Percentiles rank a stretch among this genome's conserved stretches.
These are phyloP conservation scores for Angophora floribunda DNA, from an alignment of 345 rosid species.

Conservation along the genomic window DNA sequence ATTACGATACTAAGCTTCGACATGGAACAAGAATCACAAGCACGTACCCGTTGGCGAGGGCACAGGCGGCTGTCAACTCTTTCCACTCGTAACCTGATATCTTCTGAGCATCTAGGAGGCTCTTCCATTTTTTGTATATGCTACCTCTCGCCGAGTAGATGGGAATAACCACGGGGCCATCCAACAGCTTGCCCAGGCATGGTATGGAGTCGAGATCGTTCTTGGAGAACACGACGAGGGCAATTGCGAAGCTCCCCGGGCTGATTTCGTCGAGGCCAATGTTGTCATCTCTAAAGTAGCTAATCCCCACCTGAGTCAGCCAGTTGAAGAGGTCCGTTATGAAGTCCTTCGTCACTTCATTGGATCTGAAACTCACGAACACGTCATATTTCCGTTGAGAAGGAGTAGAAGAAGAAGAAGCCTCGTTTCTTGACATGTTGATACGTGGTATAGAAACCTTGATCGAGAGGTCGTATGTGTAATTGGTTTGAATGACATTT, in stretches of 20 bases:
- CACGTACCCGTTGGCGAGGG: background rate
- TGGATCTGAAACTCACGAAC: background rate
- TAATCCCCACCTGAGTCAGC: too few species aligned
- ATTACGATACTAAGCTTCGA: background rate
- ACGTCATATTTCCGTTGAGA: background rate
- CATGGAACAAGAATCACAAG: too few species aligned
- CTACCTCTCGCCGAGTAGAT: too few species aligned
- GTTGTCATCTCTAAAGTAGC: too few species aligned
- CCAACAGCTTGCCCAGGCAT: too few species aligned
- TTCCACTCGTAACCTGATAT: background rate
- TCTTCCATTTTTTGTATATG: too few species aligned
- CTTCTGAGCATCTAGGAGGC: too few species aligned
- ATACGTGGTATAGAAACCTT: background rate
- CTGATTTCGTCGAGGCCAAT: accelerated
- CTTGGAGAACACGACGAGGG: too few species aligned
- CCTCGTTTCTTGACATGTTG: background rate
- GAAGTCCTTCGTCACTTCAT: accelerated
- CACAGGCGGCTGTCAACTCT: too few species aligned
- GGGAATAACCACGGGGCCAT: background rate
- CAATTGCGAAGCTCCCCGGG: accelerated
- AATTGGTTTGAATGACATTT: background rate
- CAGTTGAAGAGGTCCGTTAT: background rate
- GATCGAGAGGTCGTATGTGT: background rate
- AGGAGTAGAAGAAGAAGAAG: background rate
- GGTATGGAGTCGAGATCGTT: too few species aligned